Base-by-base conservation (phyloP, 805 yeast species). In the Blastobotrys parvus region DNA sequence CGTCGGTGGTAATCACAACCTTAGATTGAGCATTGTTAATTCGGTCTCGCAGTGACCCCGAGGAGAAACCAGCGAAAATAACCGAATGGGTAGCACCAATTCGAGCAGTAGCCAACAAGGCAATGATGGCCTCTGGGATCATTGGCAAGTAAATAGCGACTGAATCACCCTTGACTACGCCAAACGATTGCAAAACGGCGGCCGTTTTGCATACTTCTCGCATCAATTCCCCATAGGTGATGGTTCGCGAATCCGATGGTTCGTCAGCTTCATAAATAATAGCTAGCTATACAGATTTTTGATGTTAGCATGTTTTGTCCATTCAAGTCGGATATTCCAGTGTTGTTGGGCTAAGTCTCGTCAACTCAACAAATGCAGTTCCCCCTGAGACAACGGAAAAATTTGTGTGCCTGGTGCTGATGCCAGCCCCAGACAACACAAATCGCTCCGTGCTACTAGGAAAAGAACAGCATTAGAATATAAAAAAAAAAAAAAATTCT, bases 1-100 rank as follows among this genome's bases (percentile, higher is more conserved):
- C 96, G 66, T 92, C 97, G 56, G 92, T 82, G 48, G 98, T 90
- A 64, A 92, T 86, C 52, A 90, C 82, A 47, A 85, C 82, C 63
- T 77, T 79, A 48, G 87, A 83, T 58, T 78, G 75, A 23, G 95
- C 97, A 63, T 90, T 95, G 46, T 74, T 73, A 53, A 92, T 81
- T 64, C 98, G 80, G 67, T 92, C 98, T 59, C 74, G 77, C 60
- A 90, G 77, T 19, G 97, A 90, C 39, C 94, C 92, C 29, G 96
- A 81, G 27, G 94, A 81, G 69, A 90, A 90, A 18, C 98, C 98
- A 31, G 97, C 98, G 69, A 90, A 90, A 43, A 90, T 82, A 42
- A 92, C 97, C 15, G 97, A 84, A 67, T 90, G 98, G 42, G 90
- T 71, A 27, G 98, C 98, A 62, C 98, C 98, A 45, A 90, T 69